Evolutionary conservation across 129 eudicot genomes (phyloP).

Genomic region (Glebionis coronaria): DNA sequence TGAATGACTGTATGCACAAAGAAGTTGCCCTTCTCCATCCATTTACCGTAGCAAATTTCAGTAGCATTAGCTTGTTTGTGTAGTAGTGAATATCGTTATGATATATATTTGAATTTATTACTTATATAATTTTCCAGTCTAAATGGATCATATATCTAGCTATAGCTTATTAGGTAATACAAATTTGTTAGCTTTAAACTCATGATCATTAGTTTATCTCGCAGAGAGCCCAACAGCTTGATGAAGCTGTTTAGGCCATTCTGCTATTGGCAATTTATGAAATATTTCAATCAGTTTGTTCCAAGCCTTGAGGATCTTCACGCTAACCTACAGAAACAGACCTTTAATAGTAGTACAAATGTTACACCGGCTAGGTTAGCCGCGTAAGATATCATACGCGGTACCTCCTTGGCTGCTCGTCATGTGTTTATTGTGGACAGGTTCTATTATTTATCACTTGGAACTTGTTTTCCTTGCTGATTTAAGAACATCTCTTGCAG

Average conservation of each 20-base stretch:
- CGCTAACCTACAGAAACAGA: too few species aligned
- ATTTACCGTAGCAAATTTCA: too few species aligned
- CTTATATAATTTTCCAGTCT: background rate
- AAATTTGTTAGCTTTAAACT: too few species aligned
- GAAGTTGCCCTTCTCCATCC: background rate
- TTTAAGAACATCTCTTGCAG: background rate
- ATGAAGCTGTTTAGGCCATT: too few species aligned
- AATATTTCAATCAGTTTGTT: too few species aligned
- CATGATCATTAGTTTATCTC: too few species aligned
- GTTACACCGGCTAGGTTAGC: background rate
- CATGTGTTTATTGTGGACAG: background rate
- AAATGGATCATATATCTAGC: background rate
- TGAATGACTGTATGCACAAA: background rate
- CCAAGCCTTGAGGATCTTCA: too few species aligned
- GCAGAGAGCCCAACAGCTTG: too few species aligned
- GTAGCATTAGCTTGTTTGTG: too few species aligned
- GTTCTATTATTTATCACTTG: background rate
- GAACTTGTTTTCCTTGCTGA: background rate
- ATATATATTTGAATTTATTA: background rate
- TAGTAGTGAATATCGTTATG: conserved; percentile 72
- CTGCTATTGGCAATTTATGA: too few species aligned
- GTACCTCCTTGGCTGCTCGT: background rate
- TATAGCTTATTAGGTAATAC: too few species aligned
- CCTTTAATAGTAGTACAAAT: too few species aligned
- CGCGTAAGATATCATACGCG: background rate